Conservation (phyloP, 2,329 filamentous ascomycete genomes). For the Talaromyces sp. region DNA sequence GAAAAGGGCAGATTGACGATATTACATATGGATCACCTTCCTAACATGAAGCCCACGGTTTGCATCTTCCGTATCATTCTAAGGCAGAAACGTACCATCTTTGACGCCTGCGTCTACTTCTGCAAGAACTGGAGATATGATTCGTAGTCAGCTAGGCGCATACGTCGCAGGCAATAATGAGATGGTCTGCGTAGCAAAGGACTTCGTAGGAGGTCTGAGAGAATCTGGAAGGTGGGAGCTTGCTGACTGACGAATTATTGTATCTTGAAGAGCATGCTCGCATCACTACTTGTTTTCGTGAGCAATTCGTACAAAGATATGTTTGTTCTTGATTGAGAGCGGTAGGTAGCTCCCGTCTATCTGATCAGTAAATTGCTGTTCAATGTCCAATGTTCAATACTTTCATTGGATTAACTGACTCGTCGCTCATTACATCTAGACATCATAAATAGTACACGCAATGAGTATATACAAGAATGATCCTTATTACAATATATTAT, state of each 20-base stretch:
- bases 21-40: slow-evolving; percentile 19
- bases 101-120: slow-evolving; percentile 25
- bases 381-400: background rate
- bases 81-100: slow-evolving; percentile 38
- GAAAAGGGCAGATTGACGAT: background rate
- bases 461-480: slow-evolving; percentile 29
- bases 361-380: too few species aligned
- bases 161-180: too few species aligned
- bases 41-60: slow-evolving; percentile 20
- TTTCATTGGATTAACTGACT: background rate
- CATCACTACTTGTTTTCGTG: too few species aligned
- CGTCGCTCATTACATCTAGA: slow-evolving; percentile 13
- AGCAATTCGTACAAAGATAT: too few species aligned
- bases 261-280: background rate
- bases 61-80: slow-evolving; percentile 17
- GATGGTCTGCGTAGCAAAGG: too few species aligned
- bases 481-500: slow-evolving; percentile 11
- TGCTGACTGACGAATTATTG: background rate
- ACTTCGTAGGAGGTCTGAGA: slow-evolving; percentile 24
- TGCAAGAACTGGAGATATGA: too few species aligned
- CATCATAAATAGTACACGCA: slow-evolving; percentile 14
- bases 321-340: too few species aligned
- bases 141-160: too few species aligned
- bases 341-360: too few species aligned
- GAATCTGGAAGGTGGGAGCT: slow-evolving; percentile 23